Evolutionary conservation across 345 rosid genomes (phyloP).

Genomic region (Eucalyptus camaldulensis): DNA sequence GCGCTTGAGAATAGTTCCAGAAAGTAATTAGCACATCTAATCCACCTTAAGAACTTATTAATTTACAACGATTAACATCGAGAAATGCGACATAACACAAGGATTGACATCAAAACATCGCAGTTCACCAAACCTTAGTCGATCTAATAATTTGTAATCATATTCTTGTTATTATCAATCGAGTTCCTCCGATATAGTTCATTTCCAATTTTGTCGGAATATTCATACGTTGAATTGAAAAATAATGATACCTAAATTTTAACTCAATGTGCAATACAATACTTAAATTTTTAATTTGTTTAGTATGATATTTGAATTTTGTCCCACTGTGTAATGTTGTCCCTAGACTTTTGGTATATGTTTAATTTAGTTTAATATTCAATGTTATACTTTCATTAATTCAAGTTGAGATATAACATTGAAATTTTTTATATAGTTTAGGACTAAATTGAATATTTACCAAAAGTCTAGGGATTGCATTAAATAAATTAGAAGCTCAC

Average conservation of each 20-base stretch:
- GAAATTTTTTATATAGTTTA: rapidly evolving
- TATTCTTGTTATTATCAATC: not conserved
- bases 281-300: too few relatives aligned
- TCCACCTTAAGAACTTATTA: not conserved
- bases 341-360: too few relatives aligned
- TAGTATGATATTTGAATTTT: rapidly evolving
- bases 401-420: too few relatives aligned
- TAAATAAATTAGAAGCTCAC: too few relatives aligned
- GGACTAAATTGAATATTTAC: too few relatives aligned
- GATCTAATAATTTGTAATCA: not conserved
- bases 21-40: not conserved
- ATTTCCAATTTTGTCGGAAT: not conserved
- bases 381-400: too few relatives aligned
- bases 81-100: not conserved
- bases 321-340: rapidly evolving
- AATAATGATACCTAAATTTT: too few relatives aligned
- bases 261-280: too few relatives aligned
- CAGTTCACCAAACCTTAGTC: not conserved
- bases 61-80: not conserved
- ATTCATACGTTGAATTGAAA: not conserved
- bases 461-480: rapidly evolving
- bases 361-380: too few relatives aligned
- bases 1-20: not conserved
- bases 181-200: not conserved
- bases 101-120: not conserved